Percentiles rank a stretch among this genome's conserved stretches.
Conservation (phyloP, 2,329 filamentous ascomycete species). For the Huntiella abstrusa region DNA sequence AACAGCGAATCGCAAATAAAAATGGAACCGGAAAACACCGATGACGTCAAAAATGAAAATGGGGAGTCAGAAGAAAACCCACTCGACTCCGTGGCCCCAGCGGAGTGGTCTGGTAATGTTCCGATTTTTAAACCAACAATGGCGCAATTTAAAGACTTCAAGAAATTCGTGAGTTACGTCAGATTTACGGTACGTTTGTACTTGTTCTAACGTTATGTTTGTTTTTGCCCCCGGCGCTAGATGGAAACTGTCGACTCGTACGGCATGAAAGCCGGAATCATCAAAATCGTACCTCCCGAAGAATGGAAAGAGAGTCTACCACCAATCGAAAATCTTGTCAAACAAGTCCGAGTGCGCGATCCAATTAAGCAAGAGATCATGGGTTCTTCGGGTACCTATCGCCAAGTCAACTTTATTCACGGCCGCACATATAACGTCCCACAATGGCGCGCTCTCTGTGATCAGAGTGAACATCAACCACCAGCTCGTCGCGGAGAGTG, state of each 20-base stretch:
- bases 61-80: conserved; percentile 38
- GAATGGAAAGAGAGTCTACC: conserved; percentile 82
- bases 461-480: conserved; percentile 89
- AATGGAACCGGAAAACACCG: not conserved
- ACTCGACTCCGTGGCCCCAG: conserved; percentile 54
- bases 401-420: conserved; percentile 92
- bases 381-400: conserved; percentile 85
- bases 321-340: conserved; percentile 65
- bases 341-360: conserved; percentile 83
- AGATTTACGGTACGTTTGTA: not conserved
- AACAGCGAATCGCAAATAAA: not conserved
- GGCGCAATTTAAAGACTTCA: conserved; percentile 87
- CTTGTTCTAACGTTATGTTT: not conserved
- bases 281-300: conserved; percentile 82
- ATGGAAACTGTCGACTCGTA: conserved; percentile 76
- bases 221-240: conserved; percentile 20
- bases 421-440: conserved; percentile 90
- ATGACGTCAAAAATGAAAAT: not conserved
- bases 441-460: conserved; percentile 84
- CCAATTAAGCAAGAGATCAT: conserved; percentile 98
- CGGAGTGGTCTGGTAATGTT: conserved; percentile 79
- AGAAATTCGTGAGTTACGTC: conserved; percentile 51
- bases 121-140: conserved; percentile 92
- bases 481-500: conserved; percentile 76
- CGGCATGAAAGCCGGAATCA: conserved; percentile 92